A percentile compares a stretch with the other conserved stretches of the same genome.
Conservation (phyloP, 2,329 filamentous ascomycete species). For the Pseudocercospora vitis region DNA sequence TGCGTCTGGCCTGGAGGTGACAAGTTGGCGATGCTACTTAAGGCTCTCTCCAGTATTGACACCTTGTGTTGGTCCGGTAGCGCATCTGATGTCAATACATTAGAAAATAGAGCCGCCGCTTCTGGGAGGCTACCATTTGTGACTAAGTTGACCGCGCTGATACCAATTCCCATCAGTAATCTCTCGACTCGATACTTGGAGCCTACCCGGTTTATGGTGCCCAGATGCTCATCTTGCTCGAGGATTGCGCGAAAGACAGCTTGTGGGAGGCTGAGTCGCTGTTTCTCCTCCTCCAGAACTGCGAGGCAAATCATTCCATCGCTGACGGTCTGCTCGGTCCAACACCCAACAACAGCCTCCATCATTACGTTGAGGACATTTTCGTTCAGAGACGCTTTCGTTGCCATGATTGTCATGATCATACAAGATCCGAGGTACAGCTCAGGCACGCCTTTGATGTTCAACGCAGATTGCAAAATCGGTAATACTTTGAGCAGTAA, state of each 20-base stretch:
- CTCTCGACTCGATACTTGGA: slow-evolving; percentile 68
- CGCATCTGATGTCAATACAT: slow-evolving; percentile 5
- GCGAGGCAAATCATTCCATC: slow-evolving; percentile 77
- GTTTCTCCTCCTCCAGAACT: slow-evolving; percentile 77
- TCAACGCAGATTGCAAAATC: slow-evolving; percentile 73
- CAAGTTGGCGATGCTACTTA: slow-evolving; percentile 12
- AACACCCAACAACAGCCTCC: slow-evolving; percentile 79
- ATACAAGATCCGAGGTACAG: slow-evolving; percentile 88
- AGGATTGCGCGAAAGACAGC: slow-evolving; percentile 69
- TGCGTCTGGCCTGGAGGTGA: not conserved
- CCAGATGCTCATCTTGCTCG: slow-evolving; percentile 61
- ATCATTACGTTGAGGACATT: slow-evolving; percentile 80
- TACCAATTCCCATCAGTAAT: slow-evolving; percentile 68
- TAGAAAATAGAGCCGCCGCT: slow-evolving; percentile 13
- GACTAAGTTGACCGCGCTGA: slow-evolving; percentile 60
- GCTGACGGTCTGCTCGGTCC: slow-evolving; percentile 69
- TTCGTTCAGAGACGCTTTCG: slow-evolving; percentile 78
- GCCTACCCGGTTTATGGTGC: slow-evolving; percentile 61
- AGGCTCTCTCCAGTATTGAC: slow-evolving; percentile 14
- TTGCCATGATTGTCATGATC: slow-evolving; percentile 80
- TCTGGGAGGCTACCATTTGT: not conserved
- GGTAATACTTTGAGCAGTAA: slow-evolving; percentile 67
- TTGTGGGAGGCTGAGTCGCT: slow-evolving; percentile 66
- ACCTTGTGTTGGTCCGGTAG: slow-evolving; percentile 15
- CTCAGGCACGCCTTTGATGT: slow-evolving; percentile 72